Base-by-base conservation (phyloP, 257 asterid species). In the Gentiana macrophylla region DNA sequence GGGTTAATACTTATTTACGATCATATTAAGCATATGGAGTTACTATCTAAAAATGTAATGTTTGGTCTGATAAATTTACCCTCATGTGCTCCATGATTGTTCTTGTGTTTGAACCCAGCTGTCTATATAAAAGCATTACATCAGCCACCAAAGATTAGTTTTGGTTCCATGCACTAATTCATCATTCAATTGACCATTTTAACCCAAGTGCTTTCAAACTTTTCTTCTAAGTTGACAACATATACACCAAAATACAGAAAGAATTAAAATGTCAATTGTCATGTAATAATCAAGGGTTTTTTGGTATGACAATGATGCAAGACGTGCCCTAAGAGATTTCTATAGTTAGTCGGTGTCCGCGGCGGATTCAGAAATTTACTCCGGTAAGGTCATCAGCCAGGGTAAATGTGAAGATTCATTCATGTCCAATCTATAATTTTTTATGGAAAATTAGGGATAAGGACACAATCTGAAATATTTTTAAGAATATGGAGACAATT, bases 111-210 rank as follows among this genome's bases (percentile, higher is more conserved):
- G 72, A 51, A 61, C 61, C 63, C 73, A 79, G 82, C 66, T 72
- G 74, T 66, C 56, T 45, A 50, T 62, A 60, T 47, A 41, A 68
- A 62, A 45, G 56, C 54, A 60, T 66, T 62, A 53, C 79, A 78
- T 64, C 74, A 71, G 33, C 66, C 71, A 70, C 74, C 78, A 36
- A 74, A 82, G 76, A 67, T 74, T 74, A 66, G 86, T 59, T 62
- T 67, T 53, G 60, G 59, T 66, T 56, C 73, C 82, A 77, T 68
- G 60, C 24, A 24, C 24, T 24, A 56, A 43, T 41, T 45, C 9
- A 53, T 63, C 57, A 49, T 57, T 66, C 58, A 72, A 60, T 24
- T 52, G 76, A 69, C 84, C 38, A 59, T 32, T 60, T 32, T 50
- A 56, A 62, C 71, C 62, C 52, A 46, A 55, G 53, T 49, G 38